Base-by-base conservation (phyloP, 1,284 basidiomycete genomes). In the Apiotrichum veenhuisii region DNA sequence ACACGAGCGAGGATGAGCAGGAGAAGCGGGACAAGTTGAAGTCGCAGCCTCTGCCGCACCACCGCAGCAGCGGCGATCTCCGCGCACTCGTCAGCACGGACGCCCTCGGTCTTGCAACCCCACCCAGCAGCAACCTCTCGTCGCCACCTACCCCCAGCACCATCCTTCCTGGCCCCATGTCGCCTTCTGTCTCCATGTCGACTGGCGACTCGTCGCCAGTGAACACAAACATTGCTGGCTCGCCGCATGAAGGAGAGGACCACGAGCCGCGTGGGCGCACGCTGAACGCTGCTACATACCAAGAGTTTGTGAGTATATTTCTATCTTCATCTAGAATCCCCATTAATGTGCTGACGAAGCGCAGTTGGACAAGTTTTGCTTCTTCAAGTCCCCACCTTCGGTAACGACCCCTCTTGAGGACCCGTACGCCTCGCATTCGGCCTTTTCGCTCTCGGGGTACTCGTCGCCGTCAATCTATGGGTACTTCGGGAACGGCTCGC, bases 291-390 rank as follows among this genome's bases (percentile, higher is more conserved):
- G 63, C 58, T 3, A 60, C 62, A 18, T 64, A 68, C 53, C 72
- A 76, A 52, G 73, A 76, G 54, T 75, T 77, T 52, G 74, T 76
- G 36, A 65, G 74, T 68, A 50, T 33, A 8, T 10, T 11, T 12
- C 18, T n/a, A 20, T n/a, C 20, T 9, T 33, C 14, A 10, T 48
- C 11, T 23, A 11, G 17, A 11, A 17, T 33, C 33, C 2, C 12
- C 42, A 43, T 41, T 41, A 41, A 41, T 22, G n/a, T 25, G 18
- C 33, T 37, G 12, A 36, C 23, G 26, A 43, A 14, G 20, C 25
- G 22, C 52, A 76, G 74, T 62, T 77, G 14, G 69, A 73, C 57
- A 72, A 72, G 53, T 77, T 75, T 59, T 77, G 76, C 63, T 77
- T 77, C 66, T 77, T 76, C 71, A 71, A 75, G 52, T 72, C 71